phyloP scores from a whole-genome alignment of 768 basidiomycete species.

The Terana coerulea region DNA sequence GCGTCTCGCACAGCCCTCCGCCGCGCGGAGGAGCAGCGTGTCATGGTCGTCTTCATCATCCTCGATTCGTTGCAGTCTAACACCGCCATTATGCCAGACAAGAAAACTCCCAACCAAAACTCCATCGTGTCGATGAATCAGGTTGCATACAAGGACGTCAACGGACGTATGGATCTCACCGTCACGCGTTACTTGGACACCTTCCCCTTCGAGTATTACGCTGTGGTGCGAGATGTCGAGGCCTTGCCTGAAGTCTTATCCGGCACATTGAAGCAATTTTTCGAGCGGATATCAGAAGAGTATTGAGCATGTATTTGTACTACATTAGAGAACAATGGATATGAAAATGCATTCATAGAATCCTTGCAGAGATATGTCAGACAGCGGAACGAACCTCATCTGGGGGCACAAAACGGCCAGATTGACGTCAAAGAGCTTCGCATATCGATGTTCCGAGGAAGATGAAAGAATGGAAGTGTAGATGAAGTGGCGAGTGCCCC shows the following conservation, averaged over 20 bases:
- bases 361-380: conserved; percentile 8
- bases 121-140: conserved; percentile 95
- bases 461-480: conserved; percentile 8
- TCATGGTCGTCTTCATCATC: conserved; percentile 96
- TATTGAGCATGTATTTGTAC: conserved; percentile 22
- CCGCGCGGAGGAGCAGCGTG: conserved; percentile 81
- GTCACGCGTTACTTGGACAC: conserved; percentile 89
- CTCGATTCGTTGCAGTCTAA: conserved; percentile 79
- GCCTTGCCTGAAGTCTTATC: conserved; percentile 87
- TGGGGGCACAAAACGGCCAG: not conserved
- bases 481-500: not conserved
- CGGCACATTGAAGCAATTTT: conserved; percentile 88
- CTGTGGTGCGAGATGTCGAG: conserved; percentile 88
- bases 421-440: conserved; percentile 21
- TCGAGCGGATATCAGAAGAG: conserved; percentile 77
- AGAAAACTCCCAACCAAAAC: conserved; percentile 34
- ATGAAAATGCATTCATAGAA: not conserved
- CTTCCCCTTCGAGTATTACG: conserved; percentile 97
- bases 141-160: conserved; percentile 78
- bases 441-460: conserved; percentile 9
- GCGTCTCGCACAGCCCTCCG: conserved; percentile 74
- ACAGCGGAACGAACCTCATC: conserved; percentile 22
- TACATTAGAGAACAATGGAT: not conserved
- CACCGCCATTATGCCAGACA: not conserved
- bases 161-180: conserved; percentile 81